A percentile compares a stretch with the other conserved stretches of the same genome.
These are phyloP conservation scores for Heteromeles arbutifolia DNA, from an alignment of 306 rosid genomes.

Conservation along the genomic window DNA sequence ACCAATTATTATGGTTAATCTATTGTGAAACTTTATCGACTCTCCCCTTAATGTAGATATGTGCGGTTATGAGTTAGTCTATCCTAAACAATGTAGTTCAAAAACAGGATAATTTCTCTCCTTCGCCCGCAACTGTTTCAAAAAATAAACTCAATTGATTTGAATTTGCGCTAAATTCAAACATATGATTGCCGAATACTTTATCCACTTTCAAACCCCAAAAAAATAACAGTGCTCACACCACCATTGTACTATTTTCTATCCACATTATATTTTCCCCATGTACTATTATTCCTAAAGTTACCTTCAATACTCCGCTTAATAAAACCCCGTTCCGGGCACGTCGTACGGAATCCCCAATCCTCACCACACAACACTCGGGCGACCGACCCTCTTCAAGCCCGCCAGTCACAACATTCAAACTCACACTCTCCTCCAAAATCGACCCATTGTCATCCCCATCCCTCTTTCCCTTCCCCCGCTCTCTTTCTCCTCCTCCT, in stretches of 20 bases:
- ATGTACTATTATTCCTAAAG: too few relatives aligned
- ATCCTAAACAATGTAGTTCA: neutral
- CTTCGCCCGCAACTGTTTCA: neutral
- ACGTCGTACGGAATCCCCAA: constrained; percentile 8
- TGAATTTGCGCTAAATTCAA: neutral
- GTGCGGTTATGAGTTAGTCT: neutral
- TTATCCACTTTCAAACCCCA: neutral
- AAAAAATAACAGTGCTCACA: too few relatives aligned
- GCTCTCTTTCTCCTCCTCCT: constrained; percentile 7
- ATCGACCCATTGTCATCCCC: constrained; percentile 59
- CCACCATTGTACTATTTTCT: too few relatives aligned
- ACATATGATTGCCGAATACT: neutral
- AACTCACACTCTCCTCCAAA: constrained; percentile 51
- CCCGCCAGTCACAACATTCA: constrained; percentile 52
- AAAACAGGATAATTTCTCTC: neutral
- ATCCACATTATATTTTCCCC: too few relatives aligned
- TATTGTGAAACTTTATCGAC: too few relatives aligned
- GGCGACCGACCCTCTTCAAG: constrained; percentile 59
- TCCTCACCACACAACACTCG: constrained; percentile 31
- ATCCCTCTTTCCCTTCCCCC: constrained; percentile 14
- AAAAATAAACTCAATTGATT: too few relatives aligned
- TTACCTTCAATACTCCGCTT: too few relatives aligned
- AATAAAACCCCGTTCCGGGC: too few relatives aligned
- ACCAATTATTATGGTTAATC: too few relatives aligned
- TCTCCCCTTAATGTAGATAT: neutral